A percentile compares a stretch with the other conserved stretches of the same genome.
phyloP scores from a whole-genome alignment of 164 flowering plant species.

The Magnolia officinalis region DNA sequence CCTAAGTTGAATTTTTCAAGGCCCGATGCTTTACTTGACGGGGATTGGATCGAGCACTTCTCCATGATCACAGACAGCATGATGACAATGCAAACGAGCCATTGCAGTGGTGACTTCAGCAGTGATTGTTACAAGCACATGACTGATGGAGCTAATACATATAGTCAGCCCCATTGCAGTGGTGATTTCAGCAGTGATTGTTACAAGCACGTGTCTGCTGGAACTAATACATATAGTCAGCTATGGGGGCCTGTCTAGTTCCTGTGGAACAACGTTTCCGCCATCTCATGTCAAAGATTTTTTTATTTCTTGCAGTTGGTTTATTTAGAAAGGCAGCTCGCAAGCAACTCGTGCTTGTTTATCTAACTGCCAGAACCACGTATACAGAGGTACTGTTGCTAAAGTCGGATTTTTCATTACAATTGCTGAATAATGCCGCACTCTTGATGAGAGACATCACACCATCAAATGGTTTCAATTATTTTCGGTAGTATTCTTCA shows the following conservation, averaged over 20 bases:
- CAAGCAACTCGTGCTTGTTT: not conserved
- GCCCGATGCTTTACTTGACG: conserved; percentile 51
- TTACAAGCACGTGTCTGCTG: conserved; percentile 28
- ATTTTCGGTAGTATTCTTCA: not conserved
- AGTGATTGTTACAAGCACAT: conserved; percentile 29
- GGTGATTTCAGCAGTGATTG: not conserved
- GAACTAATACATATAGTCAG: conserved; percentile 21
- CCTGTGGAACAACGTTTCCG: conserved; percentile 55
- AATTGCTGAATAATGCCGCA: not conserved
- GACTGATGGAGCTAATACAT: conserved; percentile 19
- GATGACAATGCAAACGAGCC: conserved; percentile 23
- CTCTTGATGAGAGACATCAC: not conserved
- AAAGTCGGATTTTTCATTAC: not conserved
- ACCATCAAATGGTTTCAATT: not conserved
- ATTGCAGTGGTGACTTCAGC: conserved; percentile 48
- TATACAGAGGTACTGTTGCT: not conserved
- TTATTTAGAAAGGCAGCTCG: not conserved
- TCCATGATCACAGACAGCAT: conserved; percentile 25
- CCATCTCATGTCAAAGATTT: conserved; percentile 1
- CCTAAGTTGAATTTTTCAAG: conserved; percentile 14
- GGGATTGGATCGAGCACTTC: conserved; percentile 43
- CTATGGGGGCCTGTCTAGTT: conserved; percentile 30
- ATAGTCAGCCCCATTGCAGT: conserved; percentile 12
- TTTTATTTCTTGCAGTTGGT: not conserved
- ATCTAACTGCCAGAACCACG: not conserved